Evolutionary conservation across 2,329 filamentous ascomycete species (phyloP).

Genomic region (Bipolaris zeicola): DNA sequence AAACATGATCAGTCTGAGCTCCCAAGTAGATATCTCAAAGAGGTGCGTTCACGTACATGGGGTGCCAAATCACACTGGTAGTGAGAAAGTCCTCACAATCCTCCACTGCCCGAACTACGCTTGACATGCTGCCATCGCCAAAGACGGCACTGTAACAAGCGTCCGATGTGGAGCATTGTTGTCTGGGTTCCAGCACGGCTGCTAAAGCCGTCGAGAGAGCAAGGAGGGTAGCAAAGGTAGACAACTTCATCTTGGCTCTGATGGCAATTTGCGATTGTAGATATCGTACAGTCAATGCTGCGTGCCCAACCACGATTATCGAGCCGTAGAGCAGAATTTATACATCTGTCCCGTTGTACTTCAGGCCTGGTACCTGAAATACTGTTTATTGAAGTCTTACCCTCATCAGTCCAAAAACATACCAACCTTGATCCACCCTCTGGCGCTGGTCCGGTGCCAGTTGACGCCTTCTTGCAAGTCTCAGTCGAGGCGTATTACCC

Average conservation of each 20-base stretch:
- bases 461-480: constrained; percentile 14
- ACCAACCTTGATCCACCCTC: neutral
- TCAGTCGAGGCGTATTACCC: neutral
- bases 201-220: constrained; percentile 19
- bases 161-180: constrained; percentile 27
- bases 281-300: neutral
- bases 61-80: constrained; percentile 31
- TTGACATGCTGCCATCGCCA: constrained; percentile 20
- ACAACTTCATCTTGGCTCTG: constrained; percentile 34
- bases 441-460: neutral
- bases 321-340: constrained; percentile 4
- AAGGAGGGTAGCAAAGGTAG: constrained; percentile 14
- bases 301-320: neutral
- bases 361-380: neutral
- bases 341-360: neutral
- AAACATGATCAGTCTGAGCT: neutral
- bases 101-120: constrained; percentile 18
- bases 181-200: constrained; percentile 24
- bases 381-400: neutral
- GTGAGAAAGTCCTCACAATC: constrained; percentile 36
- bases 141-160: constrained; percentile 36
- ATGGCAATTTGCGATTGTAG: constrained; percentile 6
- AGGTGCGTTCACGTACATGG: constrained; percentile 23
- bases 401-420: neutral
- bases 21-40: neutral